Evolutionary conservation across 2,329 filamentous ascomycete genomes (phyloP).

Genomic region (Trichoderma endophyticum): DNA sequence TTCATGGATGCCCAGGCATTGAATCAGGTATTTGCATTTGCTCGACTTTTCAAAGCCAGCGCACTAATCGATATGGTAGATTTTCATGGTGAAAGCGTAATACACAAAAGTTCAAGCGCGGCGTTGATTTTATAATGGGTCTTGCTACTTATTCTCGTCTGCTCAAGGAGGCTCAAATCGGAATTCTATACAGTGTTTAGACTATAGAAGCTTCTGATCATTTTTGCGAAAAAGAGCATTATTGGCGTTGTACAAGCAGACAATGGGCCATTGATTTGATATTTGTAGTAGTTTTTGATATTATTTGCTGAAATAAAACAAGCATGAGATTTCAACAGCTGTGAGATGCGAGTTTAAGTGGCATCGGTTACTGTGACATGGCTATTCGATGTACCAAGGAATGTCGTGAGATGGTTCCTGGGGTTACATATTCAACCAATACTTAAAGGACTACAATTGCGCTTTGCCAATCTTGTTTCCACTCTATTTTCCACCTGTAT

Average conservation of each 20-base stretch:
- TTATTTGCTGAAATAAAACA: not conserved
- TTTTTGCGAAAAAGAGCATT: not conserved
- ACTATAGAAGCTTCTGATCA: not conserved
- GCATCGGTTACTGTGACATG: not conserved
- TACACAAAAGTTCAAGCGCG: not conserved
- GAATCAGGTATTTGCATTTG: constrained; percentile 65
- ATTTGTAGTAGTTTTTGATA: not conserved
- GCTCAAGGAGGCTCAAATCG: not conserved
- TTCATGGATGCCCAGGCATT: constrained; percentile 77
- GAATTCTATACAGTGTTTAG: not conserved
- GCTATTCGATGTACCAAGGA: not conserved
- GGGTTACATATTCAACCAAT: not conserved
- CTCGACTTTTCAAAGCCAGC: constrained; percentile 3
- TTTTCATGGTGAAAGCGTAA: constrained; percentile 64
- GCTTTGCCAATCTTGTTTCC: not conserved
- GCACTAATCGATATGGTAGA: constrained; percentile 35
- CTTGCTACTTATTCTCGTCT: not conserved
- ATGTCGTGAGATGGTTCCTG: not conserved
- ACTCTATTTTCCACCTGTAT: not conserved
- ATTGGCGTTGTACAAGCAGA: constrained; percentile 1
- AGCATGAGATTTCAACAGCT: not conserved
- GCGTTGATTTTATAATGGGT: not conserved
- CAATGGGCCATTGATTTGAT: not conserved
- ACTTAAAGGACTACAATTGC: not conserved
- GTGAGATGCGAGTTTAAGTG: not conserved